Conservation (phyloP, 2,329 filamentous ascomycete species). For the Tolypocladium guangdongense region DNA sequence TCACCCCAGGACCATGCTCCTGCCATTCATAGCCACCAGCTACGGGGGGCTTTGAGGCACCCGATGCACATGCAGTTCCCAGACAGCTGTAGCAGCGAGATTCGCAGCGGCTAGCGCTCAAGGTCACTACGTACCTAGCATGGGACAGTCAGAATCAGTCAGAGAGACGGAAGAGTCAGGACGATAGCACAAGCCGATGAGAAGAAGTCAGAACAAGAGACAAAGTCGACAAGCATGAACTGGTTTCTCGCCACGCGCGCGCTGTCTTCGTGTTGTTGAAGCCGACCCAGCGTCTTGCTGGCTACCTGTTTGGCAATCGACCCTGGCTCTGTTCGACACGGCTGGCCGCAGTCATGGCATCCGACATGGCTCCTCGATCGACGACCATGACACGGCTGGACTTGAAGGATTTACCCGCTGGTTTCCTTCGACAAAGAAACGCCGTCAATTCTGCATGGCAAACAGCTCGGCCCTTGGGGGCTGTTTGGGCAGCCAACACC, state of each 20-base stretch:
- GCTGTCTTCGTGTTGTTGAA: slow-evolving; percentile 27
- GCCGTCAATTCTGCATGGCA: not conserved
- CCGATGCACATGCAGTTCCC: slow-evolving; percentile 28
- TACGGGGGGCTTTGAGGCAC: slow-evolving; percentile 32
- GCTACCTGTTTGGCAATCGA: not conserved
- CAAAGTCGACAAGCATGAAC: slow-evolving; percentile 34
- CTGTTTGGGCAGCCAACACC: not conserved
- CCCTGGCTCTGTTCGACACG: not conserved
- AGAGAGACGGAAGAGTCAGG: slow-evolving; percentile 33
- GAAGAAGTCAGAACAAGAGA: slow-evolving; percentile 12
- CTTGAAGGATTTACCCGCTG: not conserved
- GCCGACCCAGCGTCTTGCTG: not conserved
- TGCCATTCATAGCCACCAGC: slow-evolving; percentile 36
- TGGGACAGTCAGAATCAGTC: slow-evolving; percentile 24
- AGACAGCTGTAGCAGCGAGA: slow-evolving; percentile 39
- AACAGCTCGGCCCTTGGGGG: not conserved
- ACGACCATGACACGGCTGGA: not conserved
- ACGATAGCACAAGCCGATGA: slow-evolving; percentile 57
- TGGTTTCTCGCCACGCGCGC: slow-evolving; percentile 23
- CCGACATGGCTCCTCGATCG: not conserved
- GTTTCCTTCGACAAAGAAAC: not conserved
- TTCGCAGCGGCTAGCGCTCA: slow-evolving; percentile 49
- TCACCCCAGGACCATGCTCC: slow-evolving; percentile 18
- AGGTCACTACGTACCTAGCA: slow-evolving; percentile 58
- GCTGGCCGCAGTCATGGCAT: not conserved